Evolutionary conservation across 1,139 yeast species (phyloP).

Genomic region (Yamadazyma blattariae): DNA sequence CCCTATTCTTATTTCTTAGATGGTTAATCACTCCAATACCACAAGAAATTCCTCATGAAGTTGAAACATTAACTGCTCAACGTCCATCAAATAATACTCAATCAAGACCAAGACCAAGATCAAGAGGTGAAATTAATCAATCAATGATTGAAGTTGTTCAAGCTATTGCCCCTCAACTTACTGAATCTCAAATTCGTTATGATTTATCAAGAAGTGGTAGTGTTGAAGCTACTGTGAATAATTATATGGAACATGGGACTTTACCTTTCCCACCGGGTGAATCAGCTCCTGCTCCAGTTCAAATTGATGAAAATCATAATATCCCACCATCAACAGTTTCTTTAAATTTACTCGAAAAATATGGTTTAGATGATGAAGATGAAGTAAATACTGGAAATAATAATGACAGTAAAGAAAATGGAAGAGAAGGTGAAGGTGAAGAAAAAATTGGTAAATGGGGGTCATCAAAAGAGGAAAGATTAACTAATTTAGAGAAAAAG

Average conservation of each 20-base stretch:
- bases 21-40: constrained; percentile 62
- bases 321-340: constrained; percentile 14
- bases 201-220: constrained; percentile 71
- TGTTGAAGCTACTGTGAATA: constrained; percentile 76
- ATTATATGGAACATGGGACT: constrained; percentile 59
- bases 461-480: constrained; percentile 18
- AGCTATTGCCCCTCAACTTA: constrained; percentile 72
- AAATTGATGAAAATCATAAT: constrained; percentile 8
- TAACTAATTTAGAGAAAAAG: constrained; percentile 22
- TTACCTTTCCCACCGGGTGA: constrained; percentile 67
- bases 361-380: constrained; percentile 23
- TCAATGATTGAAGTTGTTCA: constrained; percentile 87
- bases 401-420: no score
- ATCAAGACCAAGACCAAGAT: constrained; percentile 1
- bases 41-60: constrained; percentile 26
- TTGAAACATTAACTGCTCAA: constrained; percentile 11
- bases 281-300: constrained; percentile 10
- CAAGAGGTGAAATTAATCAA: constrained; percentile 54
- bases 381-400: no score
- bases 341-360: constrained; percentile 39
- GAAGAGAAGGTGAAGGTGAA: constrained; percentile 5
- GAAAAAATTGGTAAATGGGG: constrained; percentile 17
- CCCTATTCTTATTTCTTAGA: constrained; percentile 56
- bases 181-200: constrained; percentile 65
- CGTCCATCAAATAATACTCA: constrained; percentile 2